These are phyloP conservation scores for Dendrostoma leiphaemia DNA, from an alignment of 2,329 filamentous ascomycete genomes.

Conservation along the genomic window DNA sequence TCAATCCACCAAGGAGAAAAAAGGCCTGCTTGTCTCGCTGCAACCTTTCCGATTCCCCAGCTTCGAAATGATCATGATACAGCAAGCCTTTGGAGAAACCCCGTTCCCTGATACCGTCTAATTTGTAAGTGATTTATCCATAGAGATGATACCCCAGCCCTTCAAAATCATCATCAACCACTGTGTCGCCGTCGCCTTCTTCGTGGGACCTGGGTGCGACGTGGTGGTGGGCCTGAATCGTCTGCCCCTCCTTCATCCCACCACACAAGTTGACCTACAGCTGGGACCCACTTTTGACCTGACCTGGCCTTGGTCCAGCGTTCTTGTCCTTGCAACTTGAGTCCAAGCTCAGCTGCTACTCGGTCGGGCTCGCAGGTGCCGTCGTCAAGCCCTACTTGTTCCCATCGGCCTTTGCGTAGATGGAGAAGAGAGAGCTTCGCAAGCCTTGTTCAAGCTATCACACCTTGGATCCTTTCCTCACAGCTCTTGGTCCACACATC, in stretches of 20 bases:
- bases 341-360: background rate
- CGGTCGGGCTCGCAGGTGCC: too few species aligned
- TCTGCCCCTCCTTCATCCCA: conserved; percentile 13
- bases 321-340: background rate
- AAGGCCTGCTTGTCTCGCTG: conserved; percentile 3
- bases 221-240: background rate
- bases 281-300: conserved; percentile 7
- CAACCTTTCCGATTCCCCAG: background rate
- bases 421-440: too few species aligned
- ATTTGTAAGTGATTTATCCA: background rate
- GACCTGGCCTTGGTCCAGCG: background rate
- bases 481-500: too few species aligned
- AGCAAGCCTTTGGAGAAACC: conserved; percentile 8
- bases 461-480: background rate
- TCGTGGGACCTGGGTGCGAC: background rate
- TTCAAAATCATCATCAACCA: background rate
- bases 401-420: too few species aligned
- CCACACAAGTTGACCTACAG: background rate
- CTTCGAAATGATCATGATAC: conserved; percentile 15
- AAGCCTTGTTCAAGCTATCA: background rate
- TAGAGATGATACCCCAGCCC: background rate
- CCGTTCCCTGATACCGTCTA: conserved; percentile 5
- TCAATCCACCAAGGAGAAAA: conserved; percentile 1
- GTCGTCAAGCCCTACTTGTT: too few species aligned
- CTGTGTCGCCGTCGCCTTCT: background rate